A percentile compares a stretch with the other conserved stretches of the same genome.
phyloP scores from a whole-genome alignment of 495 filamentous ascomycete species.

The Cercophora samala region DNA sequence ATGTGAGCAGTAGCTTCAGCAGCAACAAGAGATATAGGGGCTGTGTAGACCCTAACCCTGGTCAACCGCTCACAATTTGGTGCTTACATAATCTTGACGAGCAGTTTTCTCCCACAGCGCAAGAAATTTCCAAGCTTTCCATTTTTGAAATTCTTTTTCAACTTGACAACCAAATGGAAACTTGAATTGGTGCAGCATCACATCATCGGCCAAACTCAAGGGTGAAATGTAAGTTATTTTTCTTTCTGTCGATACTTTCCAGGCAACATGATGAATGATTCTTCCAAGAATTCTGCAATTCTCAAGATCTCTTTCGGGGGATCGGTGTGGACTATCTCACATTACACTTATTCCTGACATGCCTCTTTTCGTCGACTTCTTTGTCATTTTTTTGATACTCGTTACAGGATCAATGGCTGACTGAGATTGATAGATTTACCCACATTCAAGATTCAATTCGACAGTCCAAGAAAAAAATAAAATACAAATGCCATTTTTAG shows the following conservation, averaged over 20 bases:
- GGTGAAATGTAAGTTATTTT: slow-evolving; percentile 9
- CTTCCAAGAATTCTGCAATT: slow-evolving; percentile 56
- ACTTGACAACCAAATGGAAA: not conserved
- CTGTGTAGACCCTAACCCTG: not conserved
- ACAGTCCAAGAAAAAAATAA: too few relatives aligned
- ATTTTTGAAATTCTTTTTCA: not conserved
- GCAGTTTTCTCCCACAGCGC: not conserved
- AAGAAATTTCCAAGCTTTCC: not conserved
- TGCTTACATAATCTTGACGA: not conserved
- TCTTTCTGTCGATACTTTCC: not conserved
- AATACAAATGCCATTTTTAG: too few relatives aligned
- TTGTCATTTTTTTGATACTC: slow-evolving; percentile 46
- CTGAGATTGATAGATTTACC: not conserved
- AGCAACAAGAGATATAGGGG: not conserved
- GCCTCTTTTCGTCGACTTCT: not conserved
- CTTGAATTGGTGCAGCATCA: not conserved
- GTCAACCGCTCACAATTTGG: not conserved
- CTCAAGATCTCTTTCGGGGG: slow-evolving; percentile 38
- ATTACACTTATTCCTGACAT: slow-evolving; percentile 29
- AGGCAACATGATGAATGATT: slow-evolving; percentile 44
- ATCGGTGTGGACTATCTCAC: slow-evolving; percentile 32
- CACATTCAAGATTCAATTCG: not conserved
- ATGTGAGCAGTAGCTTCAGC: too few relatives aligned
- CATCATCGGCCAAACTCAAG: not conserved
- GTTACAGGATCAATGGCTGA: slow-evolving; percentile 3